Percentiles rank a stretch among this genome's conserved stretches.
Conservation (phyloP, 768 basidiomycete genomes). For the Erythrobasidium yunnanense region DNA sequence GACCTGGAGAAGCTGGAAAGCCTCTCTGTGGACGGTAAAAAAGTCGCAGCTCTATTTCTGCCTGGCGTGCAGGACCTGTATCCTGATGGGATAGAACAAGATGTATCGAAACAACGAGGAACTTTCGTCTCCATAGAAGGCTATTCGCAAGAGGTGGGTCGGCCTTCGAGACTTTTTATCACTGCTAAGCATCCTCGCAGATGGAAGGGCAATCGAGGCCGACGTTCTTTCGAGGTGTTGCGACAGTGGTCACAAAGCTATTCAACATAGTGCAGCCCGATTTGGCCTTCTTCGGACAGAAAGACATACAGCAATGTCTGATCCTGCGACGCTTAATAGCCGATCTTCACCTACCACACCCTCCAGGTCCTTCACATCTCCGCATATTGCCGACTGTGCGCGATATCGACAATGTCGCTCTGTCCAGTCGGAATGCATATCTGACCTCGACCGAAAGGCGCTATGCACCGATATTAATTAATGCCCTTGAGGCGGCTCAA, state of each 20-base stretch:
- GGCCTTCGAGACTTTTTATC: background rate
- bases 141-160: slow-evolving; percentile 50
- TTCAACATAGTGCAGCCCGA: slow-evolving; percentile 67
- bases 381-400: slow-evolving; percentile 80
- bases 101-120: slow-evolving; percentile 62
- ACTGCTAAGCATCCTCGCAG: slow-evolving; percentile 41
- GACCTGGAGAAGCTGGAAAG: slow-evolving; percentile 58
- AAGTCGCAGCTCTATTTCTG: slow-evolving; percentile 61
- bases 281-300: slow-evolving; percentile 64
- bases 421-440: slow-evolving; percentile 84
- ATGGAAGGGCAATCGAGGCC: slow-evolving; percentile 86
- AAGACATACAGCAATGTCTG: slow-evolving; percentile 93
- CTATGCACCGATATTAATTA: slow-evolving; percentile 58
- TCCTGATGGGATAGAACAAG: slow-evolving; percentile 76
- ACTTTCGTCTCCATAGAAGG: slow-evolving; percentile 89
- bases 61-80: slow-evolving; percentile 78
- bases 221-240: slow-evolving; percentile 87
- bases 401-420: slow-evolving; percentile 55
- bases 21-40: slow-evolving; percentile 41
- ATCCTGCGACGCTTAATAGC: slow-evolving; percentile 63
- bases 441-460: slow-evolving; percentile 55
- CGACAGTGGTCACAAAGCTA: slow-evolving; percentile 86
- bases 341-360: slow-evolving; percentile 73
- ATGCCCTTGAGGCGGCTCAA: slow-evolving; percentile 56
- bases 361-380: slow-evolving; percentile 54